Evolutionary conservation across 2,329 filamentous ascomycete genomes (phyloP).

Genomic region (Hysterium pulicare): DNA sequence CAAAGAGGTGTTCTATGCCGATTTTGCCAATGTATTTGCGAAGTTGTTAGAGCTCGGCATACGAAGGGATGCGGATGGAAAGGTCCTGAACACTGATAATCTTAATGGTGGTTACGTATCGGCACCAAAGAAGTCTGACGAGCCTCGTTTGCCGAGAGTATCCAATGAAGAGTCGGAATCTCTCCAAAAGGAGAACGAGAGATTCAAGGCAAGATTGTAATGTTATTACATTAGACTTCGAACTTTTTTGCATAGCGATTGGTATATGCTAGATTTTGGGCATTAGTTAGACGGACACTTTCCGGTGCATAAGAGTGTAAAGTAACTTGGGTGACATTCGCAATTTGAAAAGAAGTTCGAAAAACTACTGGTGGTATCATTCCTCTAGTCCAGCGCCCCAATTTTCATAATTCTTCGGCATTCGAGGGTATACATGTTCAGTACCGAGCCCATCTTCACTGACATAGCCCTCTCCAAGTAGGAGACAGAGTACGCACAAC

Average conservation of each 20-base stretch:
- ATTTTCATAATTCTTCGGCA: background rate
- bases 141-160: slow-evolving; percentile 29
- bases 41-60: slow-evolving; percentile 63
- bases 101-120: slow-evolving; percentile 54
- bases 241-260: no score
- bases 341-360: no score
- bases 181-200: slow-evolving; percentile 40
- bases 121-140: slow-evolving; percentile 55
- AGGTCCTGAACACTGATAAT: slow-evolving; percentile 56
- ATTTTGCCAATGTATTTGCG: slow-evolving; percentile 57
- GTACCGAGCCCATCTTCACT: background rate
- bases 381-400: no score
- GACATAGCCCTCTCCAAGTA: background rate
- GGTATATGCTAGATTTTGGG: no score
- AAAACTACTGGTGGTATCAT: no score
- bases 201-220: slow-evolving; percentile 41
- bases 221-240: no score
- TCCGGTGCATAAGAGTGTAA: no score
- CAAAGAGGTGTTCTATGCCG: slow-evolving; percentile 59
- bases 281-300: no score
- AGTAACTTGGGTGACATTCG: no score
- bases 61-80: slow-evolving; percentile 51
- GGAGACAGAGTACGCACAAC: background rate
- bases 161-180: slow-evolving; percentile 41
- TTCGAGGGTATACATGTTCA: background rate